These are phyloP conservation scores for Rubus parviflorus DNA, from an alignment of 306 rosid genomes.

Conservation along the genomic window DNA sequence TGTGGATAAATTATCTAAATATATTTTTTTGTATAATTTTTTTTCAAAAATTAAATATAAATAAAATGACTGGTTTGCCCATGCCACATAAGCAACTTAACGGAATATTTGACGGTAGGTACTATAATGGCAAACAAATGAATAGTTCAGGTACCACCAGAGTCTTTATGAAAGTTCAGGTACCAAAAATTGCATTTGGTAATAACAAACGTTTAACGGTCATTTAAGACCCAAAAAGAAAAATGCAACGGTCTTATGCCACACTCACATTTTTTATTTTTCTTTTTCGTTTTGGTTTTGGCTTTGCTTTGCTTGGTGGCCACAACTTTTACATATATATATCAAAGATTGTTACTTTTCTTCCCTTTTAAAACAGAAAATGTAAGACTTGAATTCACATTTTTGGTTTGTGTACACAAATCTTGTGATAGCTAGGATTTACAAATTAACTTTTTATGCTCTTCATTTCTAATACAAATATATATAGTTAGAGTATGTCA, in stretches of 20 bases:
- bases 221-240: neutral
- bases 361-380: conserved; percentile 12
- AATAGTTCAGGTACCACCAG: no score
- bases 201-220: neutral
- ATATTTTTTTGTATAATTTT: no score
- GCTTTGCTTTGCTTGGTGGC: conserved; percentile 10
- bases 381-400: neutral
- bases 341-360: neutral
- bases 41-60: no score
- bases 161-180: no score
- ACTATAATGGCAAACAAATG: no score
- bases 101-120: no score
- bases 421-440: neutral
- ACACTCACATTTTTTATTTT: neutral
- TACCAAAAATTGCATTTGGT: no score
- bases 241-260: neutral
- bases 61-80: no score
- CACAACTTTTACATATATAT: neutral
- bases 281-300: neutral
- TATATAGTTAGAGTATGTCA: no score
- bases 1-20: no score
- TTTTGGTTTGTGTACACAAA: neutral
- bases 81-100: no score
- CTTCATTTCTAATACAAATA: neutral
- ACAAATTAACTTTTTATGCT: neutral